Base-by-base conservation (phyloP, 2,329 filamentous ascomycete genomes). In the Metarhizium brunneum region DNA sequence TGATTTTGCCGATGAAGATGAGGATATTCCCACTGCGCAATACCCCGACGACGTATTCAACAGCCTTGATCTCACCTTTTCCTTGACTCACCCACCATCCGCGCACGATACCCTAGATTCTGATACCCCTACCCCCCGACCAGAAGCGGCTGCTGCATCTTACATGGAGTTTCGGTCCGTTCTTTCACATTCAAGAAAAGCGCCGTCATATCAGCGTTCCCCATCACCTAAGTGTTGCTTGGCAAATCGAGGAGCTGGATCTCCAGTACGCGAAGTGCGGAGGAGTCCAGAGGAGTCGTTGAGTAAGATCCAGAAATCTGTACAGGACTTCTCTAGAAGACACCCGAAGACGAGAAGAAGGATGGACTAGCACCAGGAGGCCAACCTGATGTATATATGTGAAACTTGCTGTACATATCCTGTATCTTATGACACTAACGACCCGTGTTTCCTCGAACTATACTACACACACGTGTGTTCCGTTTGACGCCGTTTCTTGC, bases 261-360 rank as follows among this genome's bases (percentile, higher is more conserved):
- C 54, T 36, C 57, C 54, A 18, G 49, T 56, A 20, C 63, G 60
- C 54, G 64, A 69, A 50, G 68, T 71, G 56, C 69, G 75, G 61
- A 73, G 75, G 60, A 76, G 74, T 67, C 76, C 74, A 36, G 76
- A 77, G 50, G 72, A 76, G 63, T 64, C 69, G 55, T 58, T 72
- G 43, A 74, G 75, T 54, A 76, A 74, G 59, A 72, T 81, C 60
- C 76, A 76, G 58, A 81, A 81, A 63, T 64, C 72, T 54, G 64
- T 67, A 57, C 64, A 71, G 55, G 76, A 78, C 58, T 60, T 67
- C 30, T 60, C 63, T 53, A 70, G 75, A 62, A 71, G 68, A 57
- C 73, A 74, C 64, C 68, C 70, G 1, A 74, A 68, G 60, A 67
- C 68, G 57, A 71, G 71, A 60, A 74, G 70, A 62, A 69, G 70